Percentiles rank a stretch among this genome's conserved stretches.
These are phyloP conservation scores for Zychaea mexicana DNA, from an alignment of 371 early-diverging fungal species.

Conservation along the genomic window DNA sequence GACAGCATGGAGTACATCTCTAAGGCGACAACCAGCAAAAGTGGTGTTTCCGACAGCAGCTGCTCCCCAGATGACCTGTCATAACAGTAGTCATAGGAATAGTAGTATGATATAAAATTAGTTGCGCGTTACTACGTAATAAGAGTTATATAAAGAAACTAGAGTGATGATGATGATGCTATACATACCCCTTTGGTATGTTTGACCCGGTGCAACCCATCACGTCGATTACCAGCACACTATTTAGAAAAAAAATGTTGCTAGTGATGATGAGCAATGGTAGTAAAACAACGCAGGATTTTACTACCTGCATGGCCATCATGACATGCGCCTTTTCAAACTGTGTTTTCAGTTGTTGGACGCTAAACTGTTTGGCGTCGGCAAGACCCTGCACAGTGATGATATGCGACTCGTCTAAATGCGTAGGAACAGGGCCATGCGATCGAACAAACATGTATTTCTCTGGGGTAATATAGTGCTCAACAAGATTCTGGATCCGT, in stretches of 20 bases:
- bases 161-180: too few relatives aligned
- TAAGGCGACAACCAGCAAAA: conserved; percentile 79
- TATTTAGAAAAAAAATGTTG: too few relatives aligned
- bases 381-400: conserved; percentile 39
- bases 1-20: conserved; percentile 66
- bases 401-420: conserved; percentile 43
- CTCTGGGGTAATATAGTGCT: conserved; percentile 57
- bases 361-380: conserved; percentile 14
- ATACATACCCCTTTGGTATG: conserved; percentile 68
- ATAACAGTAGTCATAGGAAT: too few relatives aligned
- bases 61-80: conserved; percentile 70
- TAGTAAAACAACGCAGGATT: too few relatives aligned
- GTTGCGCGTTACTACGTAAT: conserved; percentile 5
- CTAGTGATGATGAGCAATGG: too few relatives aligned
- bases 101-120: neutral
- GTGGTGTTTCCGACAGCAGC: conserved; percentile 80
- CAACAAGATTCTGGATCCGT: conserved; percentile 42
- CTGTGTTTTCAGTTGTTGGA: conserved; percentile 43
- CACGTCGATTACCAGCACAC: conserved; percentile 74
- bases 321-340: conserved; percentile 37
- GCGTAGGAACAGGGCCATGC: conserved; percentile 84
- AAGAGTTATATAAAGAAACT: too few relatives aligned
- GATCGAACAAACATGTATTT: conserved; percentile 69
- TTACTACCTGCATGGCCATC: conserved; percentile 50
- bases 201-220: conserved; percentile 78